Conservation (phyloP, 768 basidiomycete genomes). For the Trametes cubensis region DNA sequence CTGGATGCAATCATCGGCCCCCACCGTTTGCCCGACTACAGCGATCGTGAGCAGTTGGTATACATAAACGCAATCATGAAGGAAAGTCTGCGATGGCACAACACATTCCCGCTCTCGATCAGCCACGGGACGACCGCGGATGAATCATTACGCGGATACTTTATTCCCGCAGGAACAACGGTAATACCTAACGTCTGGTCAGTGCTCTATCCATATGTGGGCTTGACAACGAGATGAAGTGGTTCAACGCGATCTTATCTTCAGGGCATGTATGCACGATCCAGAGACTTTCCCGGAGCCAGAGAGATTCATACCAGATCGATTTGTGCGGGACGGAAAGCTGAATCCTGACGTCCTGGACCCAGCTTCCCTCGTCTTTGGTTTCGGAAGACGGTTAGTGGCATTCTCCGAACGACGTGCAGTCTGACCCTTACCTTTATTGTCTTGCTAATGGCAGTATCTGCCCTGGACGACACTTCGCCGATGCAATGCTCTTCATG, state of each 20-base stretch:
- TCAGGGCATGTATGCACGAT: no score
- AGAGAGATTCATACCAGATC: conserved; percentile 79
- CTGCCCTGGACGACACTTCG: conserved; percentile 26
- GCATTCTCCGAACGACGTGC: neutral
- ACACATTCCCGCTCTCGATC: conserved; percentile 4
- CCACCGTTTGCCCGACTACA: conserved; percentile 11
- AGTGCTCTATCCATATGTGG: no score
- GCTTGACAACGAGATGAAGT: no score
- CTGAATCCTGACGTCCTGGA: conserved; percentile 58
- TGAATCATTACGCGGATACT: conserved; percentile 26
- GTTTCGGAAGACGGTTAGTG: conserved; percentile 27
- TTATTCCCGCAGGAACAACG: conserved; percentile 30
- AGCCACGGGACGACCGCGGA: conserved; percentile 35
- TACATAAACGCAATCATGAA: conserved; percentile 18
- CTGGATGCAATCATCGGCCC: conserved; percentile 18
- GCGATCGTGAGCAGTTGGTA: conserved; percentile 4
- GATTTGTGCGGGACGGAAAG: conserved; percentile 54
- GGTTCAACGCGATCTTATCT: no score
- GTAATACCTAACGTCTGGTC: conserved; percentile 29
- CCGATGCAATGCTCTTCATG: conserved; percentile 19
- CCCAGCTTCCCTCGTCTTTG: conserved; percentile 27
- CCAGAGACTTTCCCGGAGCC: conserved; percentile 84
- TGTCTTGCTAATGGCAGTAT: conserved; percentile 5
- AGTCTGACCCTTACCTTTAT: neutral
- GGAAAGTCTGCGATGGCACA: conserved; percentile 22